Percentiles rank a stretch among this genome's conserved stretches.
These are phyloP conservation scores for Penicillium sp. DNA, from an alignment of 2,329 filamentous ascomycete species.

Conservation along the genomic window DNA sequence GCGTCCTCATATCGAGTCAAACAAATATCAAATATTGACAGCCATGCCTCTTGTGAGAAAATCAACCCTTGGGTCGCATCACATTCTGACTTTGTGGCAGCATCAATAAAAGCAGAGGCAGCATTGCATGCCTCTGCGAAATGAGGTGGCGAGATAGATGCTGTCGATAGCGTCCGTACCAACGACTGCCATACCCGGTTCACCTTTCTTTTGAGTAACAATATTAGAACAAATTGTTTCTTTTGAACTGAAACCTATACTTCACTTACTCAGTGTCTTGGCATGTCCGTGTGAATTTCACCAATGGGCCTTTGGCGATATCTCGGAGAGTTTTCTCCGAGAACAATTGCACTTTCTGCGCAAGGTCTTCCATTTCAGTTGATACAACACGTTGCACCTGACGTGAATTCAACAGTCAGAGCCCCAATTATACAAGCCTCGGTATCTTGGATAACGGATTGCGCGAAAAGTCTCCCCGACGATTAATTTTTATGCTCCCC, in stretches of 20 bases:
- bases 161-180: constrained; percentile 41
- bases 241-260: background rate
- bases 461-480: constrained; percentile 5
- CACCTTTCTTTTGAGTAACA: constrained; percentile 28
- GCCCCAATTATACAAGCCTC: constrained; percentile 15
- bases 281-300: constrained; percentile 32
- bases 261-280: constrained; percentile 34
- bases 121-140: constrained; percentile 46
- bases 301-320: constrained; percentile 38
- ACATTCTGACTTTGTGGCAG: constrained; percentile 32
- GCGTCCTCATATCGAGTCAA: constrained; percentile 43
- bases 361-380: constrained; percentile 33
- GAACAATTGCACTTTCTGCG: constrained; percentile 35
- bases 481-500: constrained; percentile 26
- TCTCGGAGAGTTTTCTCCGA: constrained; percentile 34
- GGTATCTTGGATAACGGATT: constrained; percentile 1
- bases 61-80: constrained; percentile 34
- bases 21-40: constrained; percentile 40
- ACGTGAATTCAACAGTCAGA: constrained; percentile 23
- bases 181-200: constrained; percentile 40
- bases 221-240: constrained; percentile 5
- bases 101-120: constrained; percentile 44
- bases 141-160: constrained; percentile 41
- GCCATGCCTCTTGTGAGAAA: constrained; percentile 38
- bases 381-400: constrained; percentile 12